phyloP scores from a whole-genome alignment of 2,329 filamentous ascomycete genomes.

The Aspergillus sp. region DNA sequence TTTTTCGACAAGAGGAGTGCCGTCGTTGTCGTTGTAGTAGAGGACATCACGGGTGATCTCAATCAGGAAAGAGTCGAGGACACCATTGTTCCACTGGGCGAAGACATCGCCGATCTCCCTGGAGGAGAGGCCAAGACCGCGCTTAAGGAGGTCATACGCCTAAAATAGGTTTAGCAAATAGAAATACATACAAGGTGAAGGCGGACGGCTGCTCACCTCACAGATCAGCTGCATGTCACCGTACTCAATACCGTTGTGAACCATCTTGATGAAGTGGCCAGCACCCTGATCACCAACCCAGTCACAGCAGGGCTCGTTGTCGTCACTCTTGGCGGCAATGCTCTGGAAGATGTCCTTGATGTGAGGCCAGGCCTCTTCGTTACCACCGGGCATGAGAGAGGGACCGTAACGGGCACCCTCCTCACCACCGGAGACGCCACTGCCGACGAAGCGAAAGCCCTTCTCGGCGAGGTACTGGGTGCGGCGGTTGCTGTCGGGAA shows the following conservation, averaged over 20 bases:
- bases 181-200: neutral
- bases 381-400: slow-evolving; percentile 97
- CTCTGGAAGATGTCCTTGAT: slow-evolving; percentile 99
- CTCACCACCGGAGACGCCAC: slow-evolving; percentile 97
- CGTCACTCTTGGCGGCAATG: slow-evolving; percentile 95
- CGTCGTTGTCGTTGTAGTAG: slow-evolving; percentile 95
- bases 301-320: slow-evolving; percentile 95
- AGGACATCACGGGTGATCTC: slow-evolving; percentile 99
- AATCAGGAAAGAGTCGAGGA: slow-evolving; percentile 97
- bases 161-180: slow-evolving; percentile 29
- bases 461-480: slow-evolving; percentile 78
- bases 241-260: slow-evolving; percentile 99
- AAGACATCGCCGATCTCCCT: slow-evolving; percentile 97
- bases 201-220: slow-evolving; percentile 57
- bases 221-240: slow-evolving; percentile 99
- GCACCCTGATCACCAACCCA: slow-evolving; percentile 99
- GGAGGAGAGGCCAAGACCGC: slow-evolving; percentile 75
- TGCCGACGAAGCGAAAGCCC: slow-evolving; percentile 91
- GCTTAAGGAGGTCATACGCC: slow-evolving; percentile 99
- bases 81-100: slow-evolving; percentile 95
- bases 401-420: slow-evolving; percentile 97
- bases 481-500: slow-evolving; percentile 96
- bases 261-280: slow-evolving; percentile 99
- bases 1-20: slow-evolving; percentile 88
- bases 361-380: slow-evolving; percentile 93